Evolutionary conservation across 768 basidiomycete species (phyloP), one percentile per base, ranked within the genome.

Genomic region (Collybiopsis confluens): DNA sequence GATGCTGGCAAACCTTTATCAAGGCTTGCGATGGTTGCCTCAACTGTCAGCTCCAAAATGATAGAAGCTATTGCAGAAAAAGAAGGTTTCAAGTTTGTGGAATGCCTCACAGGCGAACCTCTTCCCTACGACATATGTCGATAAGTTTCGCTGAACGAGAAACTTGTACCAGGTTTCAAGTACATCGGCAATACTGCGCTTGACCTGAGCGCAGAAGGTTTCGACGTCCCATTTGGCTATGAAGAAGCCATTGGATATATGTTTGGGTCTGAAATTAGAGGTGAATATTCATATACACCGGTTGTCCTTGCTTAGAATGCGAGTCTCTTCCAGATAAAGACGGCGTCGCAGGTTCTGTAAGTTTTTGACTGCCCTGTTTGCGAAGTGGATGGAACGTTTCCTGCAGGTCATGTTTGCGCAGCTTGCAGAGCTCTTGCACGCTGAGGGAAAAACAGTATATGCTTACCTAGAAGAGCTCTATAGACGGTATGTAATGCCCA

Each of bases 161-260:
- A 38, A n/a, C n/a, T 47, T 28, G 54, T 33, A 27, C 36, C 45
- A 85, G 92, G 92, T 2, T 95, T 95, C 70, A 95, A 95, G 68
- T 92, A 81, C 63, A 92, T 95, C 46, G 92, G 92, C 7, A 95
- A 94, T 62, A 85, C 83, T 8, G 89, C 86, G 2, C 68, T 91
- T 33, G 70, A 74, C 46, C 77, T 93, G 15, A 83, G 78, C 13
- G 64, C 70, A 40, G 69, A 82, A 36, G 92, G 90, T 1, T 90
- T 79, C 61, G 79, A 85, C 38, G 85, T 87, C 9, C 81, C 79
- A 0, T 93, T 94, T 61, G 90, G 86, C 9, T 95, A 95, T 62
- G 92, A 95, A 63, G 92, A 95, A 68, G 92, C 93, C 1, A 93
- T 95, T 52, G 92, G 92, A 2, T 95, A 81, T 64, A 93, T 93